A percentile compares a stretch with the other conserved stretches of the same genome.
Evolutionary conservation across 169 alveolate genomes (phyloP).

Genomic region (Plasmodium gonderi): DNA sequence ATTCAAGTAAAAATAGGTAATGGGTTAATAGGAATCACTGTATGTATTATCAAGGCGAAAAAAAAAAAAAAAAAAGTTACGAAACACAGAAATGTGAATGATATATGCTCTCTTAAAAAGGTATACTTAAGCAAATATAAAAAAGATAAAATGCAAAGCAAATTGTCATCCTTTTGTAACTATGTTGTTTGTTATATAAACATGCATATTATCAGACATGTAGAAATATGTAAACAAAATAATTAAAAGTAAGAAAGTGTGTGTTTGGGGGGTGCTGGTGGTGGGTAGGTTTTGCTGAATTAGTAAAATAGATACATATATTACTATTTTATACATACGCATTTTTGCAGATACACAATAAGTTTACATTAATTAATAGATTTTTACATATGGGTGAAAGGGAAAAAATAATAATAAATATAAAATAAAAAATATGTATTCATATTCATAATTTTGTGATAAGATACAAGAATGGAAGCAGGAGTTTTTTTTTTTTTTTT

Average conservation of each 20-base stretch:
- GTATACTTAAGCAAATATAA: background rate
- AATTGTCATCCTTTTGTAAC: background rate
- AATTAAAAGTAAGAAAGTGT: background rate
- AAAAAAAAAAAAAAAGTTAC: background rate
- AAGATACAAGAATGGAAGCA: background rate
- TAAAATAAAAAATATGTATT: background rate
- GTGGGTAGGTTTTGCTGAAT: too few relatives aligned
- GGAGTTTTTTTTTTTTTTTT: too few relatives aligned
- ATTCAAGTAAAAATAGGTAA: background rate
- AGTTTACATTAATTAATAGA: conserved; percentile 12
- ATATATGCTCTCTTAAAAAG: background rate
- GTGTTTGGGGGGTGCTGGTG: too few relatives aligned
- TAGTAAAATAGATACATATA: background rate
- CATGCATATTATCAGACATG: background rate
- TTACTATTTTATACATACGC: background rate
- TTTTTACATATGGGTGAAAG: background rate
- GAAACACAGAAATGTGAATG: background rate
- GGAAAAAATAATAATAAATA: background rate
- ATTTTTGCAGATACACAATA: background rate
- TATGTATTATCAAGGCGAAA: background rate
- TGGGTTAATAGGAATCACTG: background rate
- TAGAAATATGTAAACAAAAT: background rate
- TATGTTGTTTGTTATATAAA: background rate
- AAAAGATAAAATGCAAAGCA: background rate
- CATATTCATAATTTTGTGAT: background rate